phyloP scores from a whole-genome alignment of 495 filamentous ascomycete genomes.

The Aspergillus bridgeri region DNA sequence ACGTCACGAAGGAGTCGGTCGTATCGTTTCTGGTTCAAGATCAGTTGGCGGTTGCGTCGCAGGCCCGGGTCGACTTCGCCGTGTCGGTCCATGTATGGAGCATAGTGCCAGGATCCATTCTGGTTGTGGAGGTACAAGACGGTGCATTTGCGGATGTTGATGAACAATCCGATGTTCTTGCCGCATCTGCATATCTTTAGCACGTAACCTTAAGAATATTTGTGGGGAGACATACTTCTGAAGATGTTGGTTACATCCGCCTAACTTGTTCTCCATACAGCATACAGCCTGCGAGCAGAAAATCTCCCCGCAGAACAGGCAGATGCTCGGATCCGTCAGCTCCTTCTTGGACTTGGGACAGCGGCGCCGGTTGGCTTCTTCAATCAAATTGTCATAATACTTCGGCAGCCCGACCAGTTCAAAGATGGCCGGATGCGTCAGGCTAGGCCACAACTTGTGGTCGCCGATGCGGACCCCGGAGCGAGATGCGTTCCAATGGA shows the following conservation, averaged over 20 bases:
- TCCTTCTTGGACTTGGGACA: slow-evolving; percentile 92
- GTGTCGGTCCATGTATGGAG: slow-evolving; percentile 92
- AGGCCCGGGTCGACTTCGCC: slow-evolving; percentile 89
- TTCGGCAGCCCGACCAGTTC: slow-evolving; percentile 90
- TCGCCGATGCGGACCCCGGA: slow-evolving; percentile 40
- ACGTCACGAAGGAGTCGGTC: slow-evolving; percentile 79
- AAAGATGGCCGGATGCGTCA: slow-evolving; percentile 86
- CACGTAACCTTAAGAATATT: neutral
- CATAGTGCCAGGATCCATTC: slow-evolving; percentile 80
- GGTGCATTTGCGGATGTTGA: slow-evolving; percentile 93
- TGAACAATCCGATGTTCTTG: slow-evolving; percentile 81
- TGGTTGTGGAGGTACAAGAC: slow-evolving; percentile 78
- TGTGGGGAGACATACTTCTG: slow-evolving; percentile 63
- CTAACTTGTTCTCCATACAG: slow-evolving; percentile 70
- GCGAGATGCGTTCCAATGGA: slow-evolving; percentile 55
- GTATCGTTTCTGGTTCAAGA: slow-evolving; percentile 89
- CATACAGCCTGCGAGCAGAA: slow-evolving; percentile 94
- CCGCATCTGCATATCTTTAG: slow-evolving; percentile 64
- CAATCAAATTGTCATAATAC: slow-evolving; percentile 88
- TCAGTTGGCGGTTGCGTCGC: slow-evolving; percentile 77
- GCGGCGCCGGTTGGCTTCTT: slow-evolving; percentile 78
- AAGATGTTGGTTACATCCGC: slow-evolving; percentile 89
- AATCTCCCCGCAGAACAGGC: slow-evolving; percentile 92
- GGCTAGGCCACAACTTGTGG: slow-evolving; percentile 41
- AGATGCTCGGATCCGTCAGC: slow-evolving; percentile 82